Percentiles rank a stretch among this genome's conserved stretches.
Conservation (phyloP, 495 filamentous ascomycete species). For the Lichenothelia convexa region DNA sequence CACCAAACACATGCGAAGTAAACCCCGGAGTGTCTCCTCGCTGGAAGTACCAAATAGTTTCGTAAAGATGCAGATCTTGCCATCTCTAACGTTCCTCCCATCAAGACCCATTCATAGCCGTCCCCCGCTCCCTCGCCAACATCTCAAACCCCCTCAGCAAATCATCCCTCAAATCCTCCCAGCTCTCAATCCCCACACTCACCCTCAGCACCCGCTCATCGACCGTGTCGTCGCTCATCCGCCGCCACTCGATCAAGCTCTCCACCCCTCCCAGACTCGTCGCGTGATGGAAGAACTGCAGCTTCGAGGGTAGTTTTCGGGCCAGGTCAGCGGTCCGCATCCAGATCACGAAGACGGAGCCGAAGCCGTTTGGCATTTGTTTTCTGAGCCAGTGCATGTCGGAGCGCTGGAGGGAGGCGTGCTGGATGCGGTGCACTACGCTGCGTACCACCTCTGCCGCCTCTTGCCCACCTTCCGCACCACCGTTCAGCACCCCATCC, state of each 20-base stretch:
- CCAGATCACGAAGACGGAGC: conserved; percentile 66
- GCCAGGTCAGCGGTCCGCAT: conserved; percentile 44
- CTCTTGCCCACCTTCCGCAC: conserved; percentile 14
- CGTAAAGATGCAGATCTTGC: too few relatives aligned
- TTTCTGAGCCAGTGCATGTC: conserved; percentile 51
- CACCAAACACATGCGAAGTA: too few relatives aligned
- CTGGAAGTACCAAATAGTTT: too few relatives aligned
- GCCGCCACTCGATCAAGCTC: conserved; percentile 76
- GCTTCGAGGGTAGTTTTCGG: conserved; percentile 49
- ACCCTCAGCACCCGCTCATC: conserved; percentile 60
- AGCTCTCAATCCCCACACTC: conserved; percentile 72
- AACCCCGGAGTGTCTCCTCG: too few relatives aligned
- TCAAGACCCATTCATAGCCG: too few relatives aligned
- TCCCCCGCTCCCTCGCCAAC: too few relatives aligned
- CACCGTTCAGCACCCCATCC: conserved; percentile 25
- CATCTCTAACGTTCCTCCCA: too few relatives aligned
- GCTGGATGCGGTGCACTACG: conserved; percentile 43
- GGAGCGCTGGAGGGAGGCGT: conserved; percentile 55
- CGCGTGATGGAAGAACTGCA: conserved; percentile 80
- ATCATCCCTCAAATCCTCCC: conserved; percentile 70
- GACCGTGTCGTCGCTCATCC: conserved; percentile 61
- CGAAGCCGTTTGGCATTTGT: conserved; percentile 88
- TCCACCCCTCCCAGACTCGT: conserved; percentile 89
- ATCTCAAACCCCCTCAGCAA: conserved; percentile 48
- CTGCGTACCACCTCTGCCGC: conserved; percentile 25